Conservation (phyloP, 768 basidiomycete species). For the Boletus fagicola region DNA sequence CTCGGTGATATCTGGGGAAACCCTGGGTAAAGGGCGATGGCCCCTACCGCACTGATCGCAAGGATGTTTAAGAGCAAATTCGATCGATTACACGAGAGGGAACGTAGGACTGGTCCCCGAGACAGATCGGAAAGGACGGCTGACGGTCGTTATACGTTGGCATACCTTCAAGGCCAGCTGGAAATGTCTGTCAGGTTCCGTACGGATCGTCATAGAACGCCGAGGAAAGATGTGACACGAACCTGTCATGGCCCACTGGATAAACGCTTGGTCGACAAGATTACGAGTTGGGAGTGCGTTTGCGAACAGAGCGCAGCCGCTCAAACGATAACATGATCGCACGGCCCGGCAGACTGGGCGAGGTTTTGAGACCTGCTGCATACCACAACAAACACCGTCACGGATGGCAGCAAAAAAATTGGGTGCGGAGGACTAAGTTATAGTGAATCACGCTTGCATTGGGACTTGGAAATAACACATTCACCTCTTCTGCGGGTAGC, state of each 20-base stretch:
- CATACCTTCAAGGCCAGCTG: neutral
- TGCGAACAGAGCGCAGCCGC: neutral
- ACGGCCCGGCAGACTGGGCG: neutral
- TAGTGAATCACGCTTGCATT: neutral
- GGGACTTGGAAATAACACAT: neutral
- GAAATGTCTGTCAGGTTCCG: neutral
- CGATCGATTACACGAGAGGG: neutral
- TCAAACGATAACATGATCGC: neutral
- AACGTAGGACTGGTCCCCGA: neutral
- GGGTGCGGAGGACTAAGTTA: too few relatives aligned
- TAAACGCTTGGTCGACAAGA: neutral
- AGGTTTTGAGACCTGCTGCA: neutral
- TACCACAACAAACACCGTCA: neutral
- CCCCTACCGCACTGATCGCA: too few relatives aligned
- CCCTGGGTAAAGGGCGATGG: neutral
- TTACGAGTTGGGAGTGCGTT: neutral
- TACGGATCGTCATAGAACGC: neutral
- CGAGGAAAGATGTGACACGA: neutral
- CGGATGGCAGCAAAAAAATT: too few relatives aligned
- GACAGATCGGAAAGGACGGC: neutral
- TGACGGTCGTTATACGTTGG: neutral
- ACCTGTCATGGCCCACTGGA: neutral
- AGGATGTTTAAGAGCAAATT: neutral
- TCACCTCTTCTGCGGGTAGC: neutral
- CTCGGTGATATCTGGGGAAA: neutral